Evolutionary conservation across 2,329 filamentous ascomycete genomes (phyloP).

Genomic region (Tolypocladium ovalisporum): DNA sequence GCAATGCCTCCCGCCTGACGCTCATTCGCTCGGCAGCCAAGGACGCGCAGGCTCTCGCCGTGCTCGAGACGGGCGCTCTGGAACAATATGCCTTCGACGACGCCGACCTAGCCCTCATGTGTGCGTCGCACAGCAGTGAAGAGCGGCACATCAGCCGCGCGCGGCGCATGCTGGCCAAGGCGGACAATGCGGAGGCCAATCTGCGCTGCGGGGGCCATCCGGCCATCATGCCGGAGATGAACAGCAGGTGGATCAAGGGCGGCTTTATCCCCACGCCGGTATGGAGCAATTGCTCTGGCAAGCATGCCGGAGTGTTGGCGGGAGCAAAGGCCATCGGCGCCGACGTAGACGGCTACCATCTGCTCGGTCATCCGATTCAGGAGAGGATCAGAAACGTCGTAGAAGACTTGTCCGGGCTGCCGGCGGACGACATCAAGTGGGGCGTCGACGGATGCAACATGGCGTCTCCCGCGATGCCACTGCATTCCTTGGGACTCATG

Average conservation of each 20-base stretch:
- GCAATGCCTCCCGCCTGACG: constrained; percentile 28
- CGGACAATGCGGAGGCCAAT: constrained; percentile 19
- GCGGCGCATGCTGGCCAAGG: constrained; percentile 23
- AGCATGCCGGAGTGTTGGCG: constrained; percentile 35
- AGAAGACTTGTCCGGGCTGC: constrained; percentile 21
- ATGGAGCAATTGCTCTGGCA: constrained; percentile 36
- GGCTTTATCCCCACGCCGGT: constrained; percentile 25
- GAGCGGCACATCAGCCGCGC: constrained; percentile 26
- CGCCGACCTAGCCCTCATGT: constrained; percentile 33
- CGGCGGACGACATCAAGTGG: constrained; percentile 22
- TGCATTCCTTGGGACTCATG: constrained; percentile 21
- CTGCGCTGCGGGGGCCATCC: constrained; percentile 32
- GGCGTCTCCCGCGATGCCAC: constrained; percentile 29
- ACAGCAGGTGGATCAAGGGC: constrained; percentile 25
- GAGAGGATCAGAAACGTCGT: constrained; percentile 22
- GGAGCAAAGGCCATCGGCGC: constrained; percentile 25
- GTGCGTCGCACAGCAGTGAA: constrained; percentile 35
- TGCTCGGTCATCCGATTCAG: constrained; percentile 25
- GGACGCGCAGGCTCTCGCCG: constrained; percentile 30
- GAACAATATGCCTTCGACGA: constrained; percentile 25
- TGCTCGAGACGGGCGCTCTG: constrained; percentile 28
- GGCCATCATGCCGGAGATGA: constrained; percentile 21
- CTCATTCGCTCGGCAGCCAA: constrained; percentile 35
- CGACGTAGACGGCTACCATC: constrained; percentile 21
- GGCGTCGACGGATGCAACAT: constrained; percentile 36